These are phyloP conservation scores for Rhizoclosmatium globosum DNA, from an alignment of 192 early-diverging fungal genomes.

Conservation along the genomic window DNA sequence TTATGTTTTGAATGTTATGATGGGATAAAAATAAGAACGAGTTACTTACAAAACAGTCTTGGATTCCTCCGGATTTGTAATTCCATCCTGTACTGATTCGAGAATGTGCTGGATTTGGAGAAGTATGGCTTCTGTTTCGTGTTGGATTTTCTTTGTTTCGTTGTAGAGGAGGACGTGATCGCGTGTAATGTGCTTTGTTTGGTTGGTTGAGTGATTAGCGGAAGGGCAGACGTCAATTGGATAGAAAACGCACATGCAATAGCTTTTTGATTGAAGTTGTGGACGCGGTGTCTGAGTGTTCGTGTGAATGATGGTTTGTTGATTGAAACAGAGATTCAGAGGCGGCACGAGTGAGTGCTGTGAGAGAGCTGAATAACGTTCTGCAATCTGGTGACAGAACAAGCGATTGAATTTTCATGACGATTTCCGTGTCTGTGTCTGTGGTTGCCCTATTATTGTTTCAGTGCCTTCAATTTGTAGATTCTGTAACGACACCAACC, in stretches of 20 bases:
- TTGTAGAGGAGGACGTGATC: conserved; percentile 12
- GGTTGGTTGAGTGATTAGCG: neutral
- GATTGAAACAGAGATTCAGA: neutral
- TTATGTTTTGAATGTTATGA: neutral
- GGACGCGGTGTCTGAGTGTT: neutral
- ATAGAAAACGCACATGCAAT: neutral
- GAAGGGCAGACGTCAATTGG: neutral
- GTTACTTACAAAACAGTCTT: neutral
- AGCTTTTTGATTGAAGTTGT: neutral
- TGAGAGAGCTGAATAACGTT: no score
- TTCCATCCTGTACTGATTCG: conserved; percentile 7
- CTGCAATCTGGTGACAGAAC: no score
- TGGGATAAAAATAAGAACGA: neutral
- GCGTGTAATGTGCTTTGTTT: conserved; percentile 4
- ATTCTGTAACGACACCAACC: neutral
- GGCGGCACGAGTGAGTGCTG: neutral
- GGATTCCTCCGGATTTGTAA: conserved; percentile 2
- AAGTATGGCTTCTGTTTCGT: conserved; percentile 11
- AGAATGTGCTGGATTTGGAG: neutral
- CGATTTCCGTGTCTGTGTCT: neutral
- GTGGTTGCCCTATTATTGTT: neutral
- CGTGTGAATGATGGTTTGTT: neutral
- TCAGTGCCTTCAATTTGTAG: neutral
- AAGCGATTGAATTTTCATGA: neutral
- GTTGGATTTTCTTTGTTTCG: neutral